Conservation (phyloP, 768 basidiomycete species). For the Lactifluus subvellereus region DNA sequence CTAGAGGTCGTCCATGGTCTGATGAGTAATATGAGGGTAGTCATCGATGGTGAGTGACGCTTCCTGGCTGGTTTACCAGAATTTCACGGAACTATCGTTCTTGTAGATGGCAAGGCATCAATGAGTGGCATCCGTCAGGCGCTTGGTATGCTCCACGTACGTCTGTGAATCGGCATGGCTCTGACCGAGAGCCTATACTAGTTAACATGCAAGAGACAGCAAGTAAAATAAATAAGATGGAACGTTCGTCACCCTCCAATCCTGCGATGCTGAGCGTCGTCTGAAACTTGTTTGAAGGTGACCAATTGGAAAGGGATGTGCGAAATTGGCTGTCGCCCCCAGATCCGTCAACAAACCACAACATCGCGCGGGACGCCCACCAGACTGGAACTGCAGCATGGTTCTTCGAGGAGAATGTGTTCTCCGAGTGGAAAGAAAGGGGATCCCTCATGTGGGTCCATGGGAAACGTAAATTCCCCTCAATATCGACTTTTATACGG, state of each 20-base stretch:
- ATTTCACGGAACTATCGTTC: not conserved
- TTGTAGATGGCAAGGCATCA: not conserved
- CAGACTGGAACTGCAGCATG: not conserved
- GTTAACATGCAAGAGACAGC: not conserved
- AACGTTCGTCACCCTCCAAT: not conserved
- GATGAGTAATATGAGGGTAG: not conserved
- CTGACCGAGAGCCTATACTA: not conserved
- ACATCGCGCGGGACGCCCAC: not conserved
- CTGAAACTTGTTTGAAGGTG: not conserved
- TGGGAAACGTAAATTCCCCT: conserved; percentile 5
- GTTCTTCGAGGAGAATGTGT: not conserved
- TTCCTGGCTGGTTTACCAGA: not conserved
- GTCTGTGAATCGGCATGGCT: too few species aligned
- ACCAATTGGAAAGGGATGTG: not conserved
- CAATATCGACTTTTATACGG: too few species aligned
- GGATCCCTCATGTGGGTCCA: conserved; percentile 11
- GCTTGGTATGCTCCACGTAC: not conserved
- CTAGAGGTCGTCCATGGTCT: not conserved
- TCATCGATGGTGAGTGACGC: not conserved
- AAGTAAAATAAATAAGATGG: not conserved
- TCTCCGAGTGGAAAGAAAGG: not conserved
- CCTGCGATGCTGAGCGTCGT: accelerated
- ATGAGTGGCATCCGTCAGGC: not conserved
- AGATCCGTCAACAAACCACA: conserved; percentile 3
- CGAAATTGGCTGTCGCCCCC: conserved; percentile 6